Percentiles rank a stretch among this genome's conserved stretches.
These are phyloP conservation scores for Basipetospora sp. DNA, from an alignment of 2,329 filamentous ascomycete genomes.

Conservation along the genomic window DNA sequence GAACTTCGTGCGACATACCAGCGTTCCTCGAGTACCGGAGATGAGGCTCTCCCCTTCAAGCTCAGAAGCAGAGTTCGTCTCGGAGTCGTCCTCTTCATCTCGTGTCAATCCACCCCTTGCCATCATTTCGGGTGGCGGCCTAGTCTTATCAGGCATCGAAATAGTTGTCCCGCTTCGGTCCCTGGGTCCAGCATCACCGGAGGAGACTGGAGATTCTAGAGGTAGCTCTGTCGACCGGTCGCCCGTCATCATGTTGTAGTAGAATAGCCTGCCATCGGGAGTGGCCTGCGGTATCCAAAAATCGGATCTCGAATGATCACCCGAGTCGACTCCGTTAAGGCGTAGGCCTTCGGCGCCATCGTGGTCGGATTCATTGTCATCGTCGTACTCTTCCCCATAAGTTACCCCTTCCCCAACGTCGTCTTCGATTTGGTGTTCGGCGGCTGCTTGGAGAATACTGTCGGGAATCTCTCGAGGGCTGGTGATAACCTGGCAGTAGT, in stretches of 20 bases:
- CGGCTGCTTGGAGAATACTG: conserved; percentile 25
- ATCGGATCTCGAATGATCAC: conserved; percentile 69
- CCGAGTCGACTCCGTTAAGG: conserved; percentile 47
- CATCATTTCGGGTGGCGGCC: conserved; percentile 82
- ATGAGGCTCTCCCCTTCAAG: conserved; percentile 8
- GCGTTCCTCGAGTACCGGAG: not conserved
- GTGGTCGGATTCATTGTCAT: conserved; percentile 49
- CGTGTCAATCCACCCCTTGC: conserved; percentile 67
- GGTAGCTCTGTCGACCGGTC: conserved; percentile 90
- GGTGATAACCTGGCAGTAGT: conserved; percentile 83
- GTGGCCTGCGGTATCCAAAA: conserved; percentile 99
- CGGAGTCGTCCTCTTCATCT: conserved; percentile 71
- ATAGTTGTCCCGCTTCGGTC: conserved; percentile 64
- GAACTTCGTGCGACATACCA: no score
- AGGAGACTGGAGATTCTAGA: conserved; percentile 70
- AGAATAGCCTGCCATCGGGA: conserved; percentile 80
- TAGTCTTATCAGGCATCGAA: conserved; percentile 73
- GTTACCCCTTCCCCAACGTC: conserved; percentile 52
- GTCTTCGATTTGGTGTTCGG: conserved; percentile 28
- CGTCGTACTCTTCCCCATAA: conserved; percentile 53
- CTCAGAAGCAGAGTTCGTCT: conserved; percentile 8
- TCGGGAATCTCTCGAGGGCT: conserved; percentile 60
- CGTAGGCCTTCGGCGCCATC: conserved; percentile 47
- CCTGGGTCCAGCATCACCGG: conserved; percentile 68
- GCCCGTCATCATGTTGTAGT: conserved; percentile 95